Percentiles rank a stretch among this genome's conserved stretches.
These are phyloP conservation scores for Trichoderma harzianum DNA, from an alignment of 2,329 filamentous ascomycete species.

Conservation along the genomic window DNA sequence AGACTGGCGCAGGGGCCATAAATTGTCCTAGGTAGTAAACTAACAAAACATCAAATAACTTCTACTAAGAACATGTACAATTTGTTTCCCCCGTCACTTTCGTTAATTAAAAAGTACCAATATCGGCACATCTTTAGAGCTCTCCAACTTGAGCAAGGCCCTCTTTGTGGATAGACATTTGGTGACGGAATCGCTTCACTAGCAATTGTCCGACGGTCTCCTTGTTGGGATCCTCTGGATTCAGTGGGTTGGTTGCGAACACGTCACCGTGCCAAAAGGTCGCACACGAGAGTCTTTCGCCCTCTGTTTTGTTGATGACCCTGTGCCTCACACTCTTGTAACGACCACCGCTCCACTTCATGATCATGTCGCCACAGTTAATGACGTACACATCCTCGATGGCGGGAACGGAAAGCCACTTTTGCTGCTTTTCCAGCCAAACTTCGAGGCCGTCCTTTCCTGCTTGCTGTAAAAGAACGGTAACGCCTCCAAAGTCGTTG, in stretches of 20 bases:
- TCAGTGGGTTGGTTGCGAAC: conserved; percentile 26
- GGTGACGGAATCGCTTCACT: conserved; percentile 21
- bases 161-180: too few species aligned
- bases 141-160: too few species aligned
- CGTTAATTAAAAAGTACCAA: too few species aligned
- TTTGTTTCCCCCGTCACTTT: too few species aligned
- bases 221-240: conserved; percentile 20
- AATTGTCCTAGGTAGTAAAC: too few species aligned
- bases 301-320: conserved; percentile 27
- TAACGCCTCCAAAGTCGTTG: too few species aligned
- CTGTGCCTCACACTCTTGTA: conserved; percentile 31
- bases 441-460: too few species aligned
- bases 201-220: conserved; percentile 26
- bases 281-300: conserved; percentile 22
- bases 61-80: too few species aligned
- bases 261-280: conserved; percentile 29
- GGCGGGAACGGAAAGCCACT: conserved; percentile 31
- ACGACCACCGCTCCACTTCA: conserved; percentile 30
- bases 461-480: too few species aligned
- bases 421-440: conserved; percentile 25
- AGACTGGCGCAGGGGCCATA: too few species aligned
- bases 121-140: too few species aligned
- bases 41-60: too few species aligned
- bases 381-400: conserved; percentile 34
- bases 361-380: conserved; percentile 38